Percentiles rank a stretch among this genome's conserved stretches.
Conservation (phyloP, 306 rosid species). For the Cotoneaster glaucophyllus region DNA sequence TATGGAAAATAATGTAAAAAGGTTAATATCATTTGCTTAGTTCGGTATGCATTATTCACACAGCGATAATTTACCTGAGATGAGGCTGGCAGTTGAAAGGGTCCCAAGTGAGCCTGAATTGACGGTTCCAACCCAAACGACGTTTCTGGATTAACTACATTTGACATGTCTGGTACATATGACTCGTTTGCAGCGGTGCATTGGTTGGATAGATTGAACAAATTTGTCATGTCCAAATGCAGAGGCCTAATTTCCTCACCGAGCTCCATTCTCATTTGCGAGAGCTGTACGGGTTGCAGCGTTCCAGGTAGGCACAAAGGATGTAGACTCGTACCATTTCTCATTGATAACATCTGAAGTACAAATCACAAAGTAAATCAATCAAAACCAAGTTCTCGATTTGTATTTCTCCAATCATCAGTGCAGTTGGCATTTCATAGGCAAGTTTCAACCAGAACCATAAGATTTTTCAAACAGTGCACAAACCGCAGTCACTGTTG, state of each 20-base stretch:
- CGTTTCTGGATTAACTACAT: constrained; percentile 33
- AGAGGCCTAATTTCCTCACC: constrained; percentile 48
- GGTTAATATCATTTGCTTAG: constrained; percentile 2
- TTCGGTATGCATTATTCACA: background rate
- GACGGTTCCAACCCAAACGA: constrained; percentile 43
- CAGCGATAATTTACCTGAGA: constrained; percentile 41
- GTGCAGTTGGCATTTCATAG: background rate
- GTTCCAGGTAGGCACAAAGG: constrained; percentile 65
- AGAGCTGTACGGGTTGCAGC: constrained; percentile 41
- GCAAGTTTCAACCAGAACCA: background rate
- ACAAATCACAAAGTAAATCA: background rate
- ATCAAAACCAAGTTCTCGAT: background rate
- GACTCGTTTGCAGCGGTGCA: constrained; percentile 33
- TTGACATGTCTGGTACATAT: constrained; percentile 40
- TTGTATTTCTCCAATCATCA: background rate
- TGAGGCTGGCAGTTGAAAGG: constrained; percentile 34
- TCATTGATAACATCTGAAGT: constrained; percentile 87
- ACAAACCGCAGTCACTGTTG: background rate
- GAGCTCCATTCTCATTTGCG: constrained; percentile 46
- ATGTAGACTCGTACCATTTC: constrained; percentile 77
- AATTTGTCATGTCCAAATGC: constrained; percentile 39
- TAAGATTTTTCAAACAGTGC: background rate
- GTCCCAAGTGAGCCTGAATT: constrained; percentile 37
- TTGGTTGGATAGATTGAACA: constrained; percentile 35
- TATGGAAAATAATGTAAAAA: constrained; percentile 12